Conservation (phyloP, 495 filamentous ascomycete species). For the Physcia stellaris region DNA sequence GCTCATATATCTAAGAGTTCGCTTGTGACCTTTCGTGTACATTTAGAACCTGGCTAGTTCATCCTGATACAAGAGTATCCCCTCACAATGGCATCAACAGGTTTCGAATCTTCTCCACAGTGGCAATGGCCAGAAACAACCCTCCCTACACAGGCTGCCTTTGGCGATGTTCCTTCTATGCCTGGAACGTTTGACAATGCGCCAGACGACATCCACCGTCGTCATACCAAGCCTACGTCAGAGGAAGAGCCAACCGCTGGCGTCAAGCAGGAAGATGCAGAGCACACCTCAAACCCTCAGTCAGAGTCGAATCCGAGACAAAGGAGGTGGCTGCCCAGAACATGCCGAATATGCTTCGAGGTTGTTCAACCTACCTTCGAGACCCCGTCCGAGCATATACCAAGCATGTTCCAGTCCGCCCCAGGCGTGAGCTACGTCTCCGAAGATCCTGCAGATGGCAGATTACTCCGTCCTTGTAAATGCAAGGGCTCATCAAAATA, state of each 20-base stretch:
- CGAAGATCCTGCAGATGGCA: constrained; percentile 56
- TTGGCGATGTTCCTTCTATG: constrained; percentile 2
- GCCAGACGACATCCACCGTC: no score
- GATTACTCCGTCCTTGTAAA: constrained; percentile 80
- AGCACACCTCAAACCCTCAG: no score
- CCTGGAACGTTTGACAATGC: constrained; percentile 16
- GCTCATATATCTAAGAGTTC: no score
- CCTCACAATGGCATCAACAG: constrained; percentile 21
- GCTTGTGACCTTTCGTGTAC: no score
- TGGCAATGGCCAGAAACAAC: constrained; percentile 26
- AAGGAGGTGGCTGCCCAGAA: constrained; percentile 52
- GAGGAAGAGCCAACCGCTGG: constrained; percentile 1
- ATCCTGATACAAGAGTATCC: no score
- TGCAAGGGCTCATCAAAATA: constrained; percentile 89
- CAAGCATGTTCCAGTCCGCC: constrained; percentile 45
- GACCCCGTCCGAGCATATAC: constrained; percentile 43
- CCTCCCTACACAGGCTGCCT: background rate
- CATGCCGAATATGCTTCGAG: constrained; percentile 89
- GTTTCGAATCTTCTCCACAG: constrained; percentile 17
- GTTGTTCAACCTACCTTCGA: constrained; percentile 66
- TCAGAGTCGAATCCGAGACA: no score
- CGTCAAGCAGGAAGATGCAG: constrained; percentile 20
- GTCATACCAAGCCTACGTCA: background rate
- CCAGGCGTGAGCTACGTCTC: constrained; percentile 64
- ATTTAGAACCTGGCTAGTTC: background rate